Conservation (phyloP, 441 rosid species). For the Theobroma grandiflorum region DNA sequence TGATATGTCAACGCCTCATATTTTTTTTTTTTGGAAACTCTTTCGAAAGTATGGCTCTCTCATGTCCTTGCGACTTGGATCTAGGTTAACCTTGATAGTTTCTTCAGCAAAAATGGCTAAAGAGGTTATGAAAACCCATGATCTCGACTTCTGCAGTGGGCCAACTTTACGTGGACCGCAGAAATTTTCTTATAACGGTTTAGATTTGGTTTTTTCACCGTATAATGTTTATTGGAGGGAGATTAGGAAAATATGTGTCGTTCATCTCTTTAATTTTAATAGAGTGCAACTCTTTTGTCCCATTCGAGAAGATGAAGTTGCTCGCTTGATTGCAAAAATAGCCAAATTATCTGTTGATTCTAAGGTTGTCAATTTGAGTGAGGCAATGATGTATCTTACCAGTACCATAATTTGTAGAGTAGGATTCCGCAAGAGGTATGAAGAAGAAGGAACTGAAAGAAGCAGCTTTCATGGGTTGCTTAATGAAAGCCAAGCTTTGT, state of each 20-base stretch:
- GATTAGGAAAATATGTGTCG: slow-evolving; percentile 43
- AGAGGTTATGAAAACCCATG: slow-evolving; percentile 45
- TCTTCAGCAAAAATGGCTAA: slow-evolving; percentile 42
- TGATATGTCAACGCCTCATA: slow-evolving; percentile 43
- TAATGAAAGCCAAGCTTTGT: too few species aligned
- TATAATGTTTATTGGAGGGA: slow-evolving; percentile 49
- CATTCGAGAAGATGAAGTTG: slow-evolving; percentile 43
- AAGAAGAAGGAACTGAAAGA: slow-evolving; percentile 5
- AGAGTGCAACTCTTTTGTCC: slow-evolving; percentile 32
- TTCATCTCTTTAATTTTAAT: slow-evolving; percentile 42
- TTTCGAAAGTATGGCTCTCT: background rate
- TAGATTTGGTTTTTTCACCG: slow-evolving; percentile 46
- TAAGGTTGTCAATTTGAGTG: slow-evolving; percentile 29
- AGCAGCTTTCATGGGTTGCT: slow-evolving; percentile 19
- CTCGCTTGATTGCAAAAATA: slow-evolving; percentile 36
- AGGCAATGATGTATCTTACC: background rate
- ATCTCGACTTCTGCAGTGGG: slow-evolving; percentile 35
- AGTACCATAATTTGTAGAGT: slow-evolving; percentile 1
- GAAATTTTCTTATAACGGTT: slow-evolving; percentile 45
- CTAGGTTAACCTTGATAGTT: slow-evolving; percentile 42
- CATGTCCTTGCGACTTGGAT: slow-evolving; percentile 45
- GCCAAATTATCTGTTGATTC: slow-evolving; percentile 2
- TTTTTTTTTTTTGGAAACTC: background rate
- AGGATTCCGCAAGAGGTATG: background rate
- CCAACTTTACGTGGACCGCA: slow-evolving; percentile 27